Conservation (phyloP, 2,329 filamentous ascomycete genomes). For the Chlorencoelia australis region DNA sequence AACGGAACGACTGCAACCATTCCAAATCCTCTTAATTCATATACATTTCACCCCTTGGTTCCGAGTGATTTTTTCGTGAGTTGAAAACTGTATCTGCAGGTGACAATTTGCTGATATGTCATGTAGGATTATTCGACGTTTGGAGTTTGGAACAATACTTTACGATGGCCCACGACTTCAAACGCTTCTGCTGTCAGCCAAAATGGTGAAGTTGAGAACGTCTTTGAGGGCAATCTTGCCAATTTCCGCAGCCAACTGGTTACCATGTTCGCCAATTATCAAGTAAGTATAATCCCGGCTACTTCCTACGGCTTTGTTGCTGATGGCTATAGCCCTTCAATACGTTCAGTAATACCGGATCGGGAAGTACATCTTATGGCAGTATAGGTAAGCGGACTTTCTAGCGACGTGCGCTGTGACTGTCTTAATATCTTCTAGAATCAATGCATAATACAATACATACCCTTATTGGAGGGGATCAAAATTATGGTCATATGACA, state of each 20-base stretch:
- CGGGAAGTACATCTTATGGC: not conserved
- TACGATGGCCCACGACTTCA: constrained; percentile 4
- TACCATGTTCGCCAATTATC: constrained; percentile 6
- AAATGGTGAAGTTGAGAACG: constrained; percentile 1
- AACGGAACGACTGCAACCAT: constrained; percentile 49
- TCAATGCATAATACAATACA: constrained; percentile 6
- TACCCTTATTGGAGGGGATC: not conserved
- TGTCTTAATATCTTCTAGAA: constrained; percentile 2
- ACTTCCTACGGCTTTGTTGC: not conserved
- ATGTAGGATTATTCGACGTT: not conserved
- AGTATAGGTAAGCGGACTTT: constrained; percentile 1
- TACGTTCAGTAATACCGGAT: constrained; percentile 6
- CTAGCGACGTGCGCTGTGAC: not conserved
- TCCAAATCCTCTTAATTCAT: constrained; percentile 50
- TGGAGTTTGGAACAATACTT: not conserved
- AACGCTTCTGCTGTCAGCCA: constrained; percentile 1
- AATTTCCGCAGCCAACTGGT: constrained; percentile 7
- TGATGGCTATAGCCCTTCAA: constrained; percentile 3
- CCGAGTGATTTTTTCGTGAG: constrained; percentile 3
- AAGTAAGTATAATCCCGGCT: not conserved
- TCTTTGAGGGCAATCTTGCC: constrained; percentile 2
- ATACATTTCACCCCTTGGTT: constrained; percentile 42
- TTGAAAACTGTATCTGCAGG: not conserved
- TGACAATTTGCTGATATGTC: not conserved
- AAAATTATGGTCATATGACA: constrained; percentile 1